Evolutionary conservation across 192 early-diverging fungal genomes (phyloP).

Genomic region (Podila clonocystis): DNA sequence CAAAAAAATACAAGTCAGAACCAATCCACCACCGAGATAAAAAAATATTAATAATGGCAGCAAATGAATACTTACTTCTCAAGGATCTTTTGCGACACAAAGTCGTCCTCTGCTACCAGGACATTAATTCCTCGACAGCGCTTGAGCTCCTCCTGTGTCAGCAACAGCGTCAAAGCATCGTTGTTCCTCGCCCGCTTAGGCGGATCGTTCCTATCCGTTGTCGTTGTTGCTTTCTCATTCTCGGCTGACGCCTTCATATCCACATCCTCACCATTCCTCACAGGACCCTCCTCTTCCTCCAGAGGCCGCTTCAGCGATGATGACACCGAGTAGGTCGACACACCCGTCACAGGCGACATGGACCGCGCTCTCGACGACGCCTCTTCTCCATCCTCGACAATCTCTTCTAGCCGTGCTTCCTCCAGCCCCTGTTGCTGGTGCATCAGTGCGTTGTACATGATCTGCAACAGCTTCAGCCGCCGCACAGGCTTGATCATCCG

Average conservation of each 20-base stretch:
- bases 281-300: background rate
- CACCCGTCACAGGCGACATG: background rate
- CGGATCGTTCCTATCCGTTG: background rate
- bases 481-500: slow-evolving; percentile 50
- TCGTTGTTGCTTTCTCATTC: background rate
- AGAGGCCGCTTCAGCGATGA: background rate
- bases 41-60: background rate
- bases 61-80: slow-evolving; percentile 25
- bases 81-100: slow-evolving; percentile 49
- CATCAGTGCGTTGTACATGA: slow-evolving; percentile 40
- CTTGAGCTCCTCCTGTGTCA: slow-evolving; percentile 26
- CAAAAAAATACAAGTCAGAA: background rate
- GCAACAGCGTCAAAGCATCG: slow-evolving; percentile 32
- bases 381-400: background rate
- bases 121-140: slow-evolving; percentile 35
- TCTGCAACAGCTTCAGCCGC: slow-evolving; percentile 40
- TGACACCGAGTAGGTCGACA: background rate
- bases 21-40: background rate
- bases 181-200: slow-evolving; percentile 42
- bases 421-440: slow-evolving; percentile 12
- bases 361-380: background rate
- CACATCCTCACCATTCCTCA: background rate
- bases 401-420: background rate
- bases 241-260: too few species aligned
- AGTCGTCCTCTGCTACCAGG: slow-evolving; percentile 44